phyloP scores from a whole-genome alignment of 2,329 filamentous ascomycete species.

The Fusarium secorum region DNA sequence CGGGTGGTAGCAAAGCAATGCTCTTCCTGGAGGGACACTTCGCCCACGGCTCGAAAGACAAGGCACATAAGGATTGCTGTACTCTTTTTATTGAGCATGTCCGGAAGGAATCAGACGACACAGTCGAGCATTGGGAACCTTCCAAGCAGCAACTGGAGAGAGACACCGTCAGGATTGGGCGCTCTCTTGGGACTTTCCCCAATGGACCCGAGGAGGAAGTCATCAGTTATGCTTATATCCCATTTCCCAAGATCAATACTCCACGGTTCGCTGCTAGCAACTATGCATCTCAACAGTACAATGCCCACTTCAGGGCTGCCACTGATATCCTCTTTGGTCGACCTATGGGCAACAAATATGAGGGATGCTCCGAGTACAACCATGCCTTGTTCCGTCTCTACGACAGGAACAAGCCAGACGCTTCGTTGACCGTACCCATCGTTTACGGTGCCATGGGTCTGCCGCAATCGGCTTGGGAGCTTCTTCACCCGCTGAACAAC shows the following conservation, averaged over 20 bases:
- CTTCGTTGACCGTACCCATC: background rate
- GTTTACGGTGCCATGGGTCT: constrained; percentile 30
- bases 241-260: constrained; percentile 26
- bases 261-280: constrained; percentile 2
- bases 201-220: background rate
- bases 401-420: constrained; percentile 7
- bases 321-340: constrained; percentile 41
- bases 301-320: constrained; percentile 34
- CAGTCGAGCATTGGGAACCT: constrained; percentile 34
- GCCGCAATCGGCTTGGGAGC: constrained; percentile 21
- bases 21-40: constrained; percentile 10
- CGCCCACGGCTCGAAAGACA: background rate
- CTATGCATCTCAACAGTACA: constrained; percentile 42
- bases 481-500: constrained; percentile 28
- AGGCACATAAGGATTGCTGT: constrained; percentile 14
- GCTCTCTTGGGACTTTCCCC: background rate
- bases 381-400: constrained; percentile 29
- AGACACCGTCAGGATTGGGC: constrained; percentile 31
- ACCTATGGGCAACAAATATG: background rate
- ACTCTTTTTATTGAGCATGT: constrained; percentile 36
- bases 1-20: background rate
- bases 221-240: constrained; percentile 31
- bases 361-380: background rate
- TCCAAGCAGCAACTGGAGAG: constrained; percentile 11
- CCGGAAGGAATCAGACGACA: background rate